These are phyloP conservation scores for Neurospora discreta DNA, from an alignment of 495 filamentous ascomycete genomes.

Conservation along the genomic window DNA sequence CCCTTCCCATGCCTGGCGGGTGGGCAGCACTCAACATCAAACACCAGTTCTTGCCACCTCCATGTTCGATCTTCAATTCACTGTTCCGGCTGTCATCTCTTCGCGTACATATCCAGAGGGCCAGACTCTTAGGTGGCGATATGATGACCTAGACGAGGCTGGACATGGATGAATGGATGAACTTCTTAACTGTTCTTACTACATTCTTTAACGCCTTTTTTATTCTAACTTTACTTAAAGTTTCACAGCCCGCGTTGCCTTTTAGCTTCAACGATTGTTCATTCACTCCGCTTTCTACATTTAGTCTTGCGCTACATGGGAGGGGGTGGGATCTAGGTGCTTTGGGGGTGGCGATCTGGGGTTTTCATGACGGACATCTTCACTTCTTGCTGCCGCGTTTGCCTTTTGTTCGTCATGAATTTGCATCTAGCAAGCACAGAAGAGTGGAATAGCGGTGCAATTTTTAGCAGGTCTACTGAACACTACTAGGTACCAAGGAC, in stretches of 20 bases:
- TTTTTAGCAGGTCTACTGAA: background rate
- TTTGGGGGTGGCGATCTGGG: background rate
- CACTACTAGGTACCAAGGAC: background rate
- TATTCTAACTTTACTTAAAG: background rate
- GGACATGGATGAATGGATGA: background rate
- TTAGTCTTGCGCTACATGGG: background rate
- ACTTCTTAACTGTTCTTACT: background rate
- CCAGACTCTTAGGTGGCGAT: background rate
- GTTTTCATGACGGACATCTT: background rate
- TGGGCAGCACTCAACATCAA: background rate
- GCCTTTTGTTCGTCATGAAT: background rate
- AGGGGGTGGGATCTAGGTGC: background rate
- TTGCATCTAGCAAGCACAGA: background rate
- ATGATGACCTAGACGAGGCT: background rate
- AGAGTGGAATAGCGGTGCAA: background rate
- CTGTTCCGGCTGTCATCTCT: background rate
- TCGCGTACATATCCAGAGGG: background rate
- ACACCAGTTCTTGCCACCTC: background rate
- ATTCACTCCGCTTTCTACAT: background rate
- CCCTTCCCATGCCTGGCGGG: background rate
- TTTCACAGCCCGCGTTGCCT: background rate
- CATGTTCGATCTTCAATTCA: background rate
- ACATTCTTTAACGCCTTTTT: background rate
- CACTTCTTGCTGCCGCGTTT: background rate
- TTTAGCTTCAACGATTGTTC: background rate